phyloP scores from a whole-genome alignment of 2,329 filamentous ascomycete genomes.

The Trichoderma sp. region DNA sequence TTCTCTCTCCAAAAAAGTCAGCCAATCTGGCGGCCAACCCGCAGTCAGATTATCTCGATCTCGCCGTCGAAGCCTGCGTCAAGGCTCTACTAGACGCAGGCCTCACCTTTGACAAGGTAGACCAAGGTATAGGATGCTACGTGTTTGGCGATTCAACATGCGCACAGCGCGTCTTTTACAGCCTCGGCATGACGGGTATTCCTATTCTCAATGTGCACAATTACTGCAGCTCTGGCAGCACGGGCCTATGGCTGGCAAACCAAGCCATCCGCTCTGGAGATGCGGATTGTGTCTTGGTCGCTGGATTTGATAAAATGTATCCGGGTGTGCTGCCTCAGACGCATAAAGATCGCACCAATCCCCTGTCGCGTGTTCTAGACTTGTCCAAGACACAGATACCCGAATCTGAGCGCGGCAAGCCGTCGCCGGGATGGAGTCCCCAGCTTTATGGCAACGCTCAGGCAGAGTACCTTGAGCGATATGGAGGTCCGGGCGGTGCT shows the following conservation, averaged over 20 bases:
- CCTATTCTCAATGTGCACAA: conserved; percentile 13
- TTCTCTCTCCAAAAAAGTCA: conserved; percentile 1
- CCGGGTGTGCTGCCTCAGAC: conserved; percentile 9
- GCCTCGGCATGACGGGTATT: conserved; percentile 10
- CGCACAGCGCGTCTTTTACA: conserved; percentile 14
- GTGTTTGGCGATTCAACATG: conserved; percentile 17
- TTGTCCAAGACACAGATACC: conserved; percentile 2
- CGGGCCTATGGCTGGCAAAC: conserved; percentile 2
- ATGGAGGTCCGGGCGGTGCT: neutral
- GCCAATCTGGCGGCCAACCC: conserved; percentile 1
- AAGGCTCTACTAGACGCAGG: neutral
- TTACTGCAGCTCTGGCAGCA: conserved; percentile 13
- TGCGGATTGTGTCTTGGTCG: conserved; percentile 2
- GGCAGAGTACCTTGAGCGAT: conserved; percentile 5
- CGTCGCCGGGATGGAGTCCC: conserved; percentile 5
- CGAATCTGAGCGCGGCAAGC: conserved; percentile 3
- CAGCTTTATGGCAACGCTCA: conserved; percentile 16
- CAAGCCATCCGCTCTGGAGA: conserved; percentile 2
- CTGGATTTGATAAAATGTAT: conserved; percentile 17
- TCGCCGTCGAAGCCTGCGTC: conserved; percentile 7
- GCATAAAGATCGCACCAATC: conserved; percentile 6
- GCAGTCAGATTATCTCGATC: conserved; percentile 11
- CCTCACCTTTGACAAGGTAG: conserved; percentile 9
- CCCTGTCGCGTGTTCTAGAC: conserved; percentile 4
- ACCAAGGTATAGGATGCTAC: conserved; percentile 8